Evolutionary conservation across 805 yeast species (phyloP).

Genomic region (Metschnikowia lachancei): DNA sequence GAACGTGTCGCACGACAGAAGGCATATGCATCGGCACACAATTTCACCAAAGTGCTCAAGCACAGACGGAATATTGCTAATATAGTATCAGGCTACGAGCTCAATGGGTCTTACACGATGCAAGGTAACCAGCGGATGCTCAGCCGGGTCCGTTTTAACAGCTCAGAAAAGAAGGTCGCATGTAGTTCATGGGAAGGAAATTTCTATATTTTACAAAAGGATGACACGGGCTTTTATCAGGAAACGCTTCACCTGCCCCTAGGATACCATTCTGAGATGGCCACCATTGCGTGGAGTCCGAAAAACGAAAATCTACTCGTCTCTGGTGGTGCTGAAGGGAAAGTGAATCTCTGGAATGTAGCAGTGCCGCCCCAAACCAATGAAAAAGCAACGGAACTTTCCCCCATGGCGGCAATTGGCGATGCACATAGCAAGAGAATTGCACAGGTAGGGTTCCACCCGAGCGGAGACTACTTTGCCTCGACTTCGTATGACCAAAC

Average conservation of each 20-base stretch:
- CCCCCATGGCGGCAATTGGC: slow-evolving; percentile 21
- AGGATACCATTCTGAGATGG: slow-evolving; percentile 59
- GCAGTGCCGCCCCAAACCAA: not conserved
- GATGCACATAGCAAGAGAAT: slow-evolving; percentile 51
- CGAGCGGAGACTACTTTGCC: slow-evolving; percentile 52
- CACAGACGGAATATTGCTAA: slow-evolving; percentile 45
- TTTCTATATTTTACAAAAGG: slow-evolving; percentile 43
- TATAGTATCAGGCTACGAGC: slow-evolving; percentile 35
- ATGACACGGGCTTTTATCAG: slow-evolving; percentile 4
- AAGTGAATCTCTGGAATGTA: slow-evolving; percentile 30
- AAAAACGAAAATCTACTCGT: slow-evolving; percentile 20
- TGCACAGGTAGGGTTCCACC: slow-evolving; percentile 62
- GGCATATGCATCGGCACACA: slow-evolving; percentile 25
- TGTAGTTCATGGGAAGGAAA: slow-evolving; percentile 86
- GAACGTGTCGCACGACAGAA: slow-evolving; percentile 39
- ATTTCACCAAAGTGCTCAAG: slow-evolving; percentile 44
- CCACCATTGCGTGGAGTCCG: slow-evolving; percentile 65
- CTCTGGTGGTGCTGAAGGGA: slow-evolving; percentile 42
- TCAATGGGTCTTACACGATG: slow-evolving; percentile 67
- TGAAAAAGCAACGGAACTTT: not conserved
- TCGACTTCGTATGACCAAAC: slow-evolving; percentile 81
- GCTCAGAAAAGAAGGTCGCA: slow-evolving; percentile 42
- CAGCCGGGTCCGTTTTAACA: slow-evolving; percentile 52
- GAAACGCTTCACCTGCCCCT: slow-evolving; percentile 24
- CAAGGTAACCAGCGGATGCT: slow-evolving; percentile 60